Evolutionary conservation across 2,329 filamentous ascomycete genomes (phyloP).

Genomic region (Aspergillus pseudoglaucus): DNA sequence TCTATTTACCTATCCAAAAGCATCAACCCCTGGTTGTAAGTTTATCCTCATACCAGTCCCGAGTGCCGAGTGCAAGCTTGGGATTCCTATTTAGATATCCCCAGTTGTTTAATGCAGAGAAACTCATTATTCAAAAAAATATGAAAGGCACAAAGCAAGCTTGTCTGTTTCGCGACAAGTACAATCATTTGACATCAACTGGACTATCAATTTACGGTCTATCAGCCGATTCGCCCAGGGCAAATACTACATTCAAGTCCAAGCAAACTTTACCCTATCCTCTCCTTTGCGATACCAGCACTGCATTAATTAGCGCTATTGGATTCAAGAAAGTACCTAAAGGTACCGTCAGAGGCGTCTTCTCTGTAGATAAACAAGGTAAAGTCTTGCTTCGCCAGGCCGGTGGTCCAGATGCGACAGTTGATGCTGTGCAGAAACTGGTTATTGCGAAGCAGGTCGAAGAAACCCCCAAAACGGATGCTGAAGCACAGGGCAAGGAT

Average conservation of each 20-base stretch:
- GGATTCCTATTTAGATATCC: neutral
- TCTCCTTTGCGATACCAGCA: constrained; percentile 74
- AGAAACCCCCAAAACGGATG: neutral
- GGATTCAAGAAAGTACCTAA: constrained; percentile 81
- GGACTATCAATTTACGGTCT: constrained; percentile 87
- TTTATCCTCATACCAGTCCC: constrained; percentile 3
- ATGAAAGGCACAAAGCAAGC: constrained; percentile 78
- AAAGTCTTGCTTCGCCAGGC: constrained; percentile 69
- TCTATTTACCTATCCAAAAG: constrained; percentile 92
- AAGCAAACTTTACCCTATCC: constrained; percentile 87
- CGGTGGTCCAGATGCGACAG: constrained; percentile 70
- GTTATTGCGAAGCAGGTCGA: constrained; percentile 43
- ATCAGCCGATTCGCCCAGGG: constrained; percentile 77
- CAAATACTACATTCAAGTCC: constrained; percentile 86
- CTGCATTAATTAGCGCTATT: constrained; percentile 72
- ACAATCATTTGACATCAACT: constrained; percentile 65
- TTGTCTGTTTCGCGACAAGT: constrained; percentile 85
- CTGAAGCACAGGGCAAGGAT: neutral
- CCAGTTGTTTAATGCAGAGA: neutral
- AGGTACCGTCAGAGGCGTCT: constrained; percentile 79
- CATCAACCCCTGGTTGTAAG: constrained; percentile 91
- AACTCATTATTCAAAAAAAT: constrained; percentile 7
- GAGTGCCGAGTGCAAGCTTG: neutral
- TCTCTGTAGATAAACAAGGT: constrained; percentile 74
- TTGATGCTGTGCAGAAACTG: constrained; percentile 68